Evolutionary conservation across 106 monocot genomes (phyloP), one percentile per base, ranked within the genome.

Genomic region (Agapanthus africanus): DNA sequence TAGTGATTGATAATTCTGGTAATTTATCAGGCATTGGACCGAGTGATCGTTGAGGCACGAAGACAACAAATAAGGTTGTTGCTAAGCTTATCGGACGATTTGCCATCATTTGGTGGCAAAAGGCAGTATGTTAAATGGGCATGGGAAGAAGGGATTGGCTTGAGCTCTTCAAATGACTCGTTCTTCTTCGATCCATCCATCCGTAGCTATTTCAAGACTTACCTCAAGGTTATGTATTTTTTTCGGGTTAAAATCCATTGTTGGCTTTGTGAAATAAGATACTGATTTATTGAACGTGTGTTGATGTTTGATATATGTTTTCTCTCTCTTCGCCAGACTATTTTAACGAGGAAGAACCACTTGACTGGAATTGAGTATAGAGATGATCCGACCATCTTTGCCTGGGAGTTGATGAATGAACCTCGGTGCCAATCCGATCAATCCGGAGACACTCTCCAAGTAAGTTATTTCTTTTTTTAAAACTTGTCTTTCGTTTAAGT

Each of bases 401-500:
- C 83, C 7, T 97, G 95, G 95, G 95, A 97, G 73, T 66, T 97
- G 80, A 97, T 97, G 77, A 97, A 97, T 63, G 95, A 97, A 69
- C 95, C 95, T 4, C 71, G 74, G 4, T 97, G 95, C 70, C 10
- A 19, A 7, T 82, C 91, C 19, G 95, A 97, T 78, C 70, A 78
- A 69, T 80, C 91, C 19, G 95, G 95, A 31, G 78, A 89, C 77
- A 89, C 82, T 64, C 84, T 97, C 42, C 95, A 97, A 63, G 95
- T 89, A 63, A 70, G 78, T 30, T 39, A 64, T 39, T 19, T 39
- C 22, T 22, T 39, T 31, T 39, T 27, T n/a, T n/a, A n/a, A n/a
- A n/a, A n/a, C n/a, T n/a, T n/a, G n/a, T n/a, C n/a, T n/a, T n/a
- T n/a, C n/a, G n/a, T n/a, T n/a, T n/a, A n/a, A n/a, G n/a, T n/a